Evolutionary conservation across 805 yeast genomes (phyloP), one percentile per base, ranked within the genome.

Genomic region (Priceomyces melissophilus): DNA sequence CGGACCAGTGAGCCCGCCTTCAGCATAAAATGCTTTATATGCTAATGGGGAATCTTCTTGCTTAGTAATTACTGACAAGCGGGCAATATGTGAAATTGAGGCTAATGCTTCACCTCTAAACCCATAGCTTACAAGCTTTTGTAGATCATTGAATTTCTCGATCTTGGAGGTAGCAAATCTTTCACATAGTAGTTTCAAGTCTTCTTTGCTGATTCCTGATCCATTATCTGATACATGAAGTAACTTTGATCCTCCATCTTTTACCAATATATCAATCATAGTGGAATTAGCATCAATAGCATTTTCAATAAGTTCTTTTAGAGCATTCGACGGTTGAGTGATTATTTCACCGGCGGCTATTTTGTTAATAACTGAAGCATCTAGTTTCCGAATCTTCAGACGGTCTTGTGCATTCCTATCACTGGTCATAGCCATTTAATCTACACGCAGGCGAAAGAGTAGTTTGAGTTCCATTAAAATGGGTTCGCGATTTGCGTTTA

Each of bases 261-360:
- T 85, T n/a, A 82, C 87, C 2, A 83, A 53, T 1, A 93, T 77
- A 33, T 91, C 96, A 10, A 93, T 77, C 37, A 73, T 59, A 0
- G 90, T 73, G 10, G 95, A 69, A 0, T 75, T 71, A 0, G 99
- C 97, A 59, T 93, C 99, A 10, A 93, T 79, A 4, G 95, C 78
- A 67, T 93, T 93, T 64, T 93, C 99, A 45, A 93, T 66, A 67
- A 93, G 68, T 60, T 93, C 99, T 57, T 93, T 93, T 32, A 93
- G 66, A 0, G 99, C 99, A 58, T 91, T 93, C 4, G 91, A 85
- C 0, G 99, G 98, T 3, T 90, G 91, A 20, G 90, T 76, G 42
- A 93, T 87, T 63, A 93, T 87, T 65, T 93, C 98, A 0, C 99
- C 99, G 1, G 99, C 99, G 0, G 99, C 99, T 20, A 93, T 93